Evolutionary conservation across 1,284 basidiomycete genomes (phyloP), one percentile per base, ranked within the genome.

Genomic region (Boletus smithii): DNA sequence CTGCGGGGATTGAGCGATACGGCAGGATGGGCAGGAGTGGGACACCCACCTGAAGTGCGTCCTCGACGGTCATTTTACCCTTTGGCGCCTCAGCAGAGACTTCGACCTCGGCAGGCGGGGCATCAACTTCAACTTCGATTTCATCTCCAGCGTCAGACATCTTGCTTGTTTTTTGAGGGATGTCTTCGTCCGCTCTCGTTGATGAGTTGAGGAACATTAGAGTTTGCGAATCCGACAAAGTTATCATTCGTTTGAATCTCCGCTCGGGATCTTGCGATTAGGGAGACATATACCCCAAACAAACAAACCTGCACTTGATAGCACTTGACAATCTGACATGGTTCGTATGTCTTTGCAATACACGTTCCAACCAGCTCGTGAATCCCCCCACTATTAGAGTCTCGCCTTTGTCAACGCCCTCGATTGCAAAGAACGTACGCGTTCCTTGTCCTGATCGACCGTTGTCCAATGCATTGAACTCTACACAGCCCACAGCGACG

Each of bases 71-170:
- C 72, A 99, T 80, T 76, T 95, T 92, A 61, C 94, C 94, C 77
- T 91, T 92, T 66, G 93, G 88, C 34, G 88, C 88, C 64, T 91
- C 88, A 43, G 81, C 70, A 60, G 88, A 72, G 59, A 86, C 88
- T 73, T 95, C 91, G 69, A 88, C 88, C 76, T 93, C 90, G 60
- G 80, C 79, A 61, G 72, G 75, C 63, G 80, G 71, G 64, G 76
- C 34, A 57, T 91, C 88, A 70, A 90, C 83, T 57, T 91, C 88
- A 70, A 90, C 83, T 73, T 81, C 75, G 72, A 86, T 82, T 74
- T 91, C 89, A 87, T 94, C 91, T 90, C 89, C 91, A 91, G 91
- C 91, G 89, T 95, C 91, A 91, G 92, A 94, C 91, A 94, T 94
- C 81, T 53, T 55, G 38, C 81, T 88, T 60, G 16, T 46, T 43